These are phyloP conservation scores for Tricholoma matsutake DNA, from an alignment of 768 basidiomycete genomes.

Conservation along the genomic window DNA sequence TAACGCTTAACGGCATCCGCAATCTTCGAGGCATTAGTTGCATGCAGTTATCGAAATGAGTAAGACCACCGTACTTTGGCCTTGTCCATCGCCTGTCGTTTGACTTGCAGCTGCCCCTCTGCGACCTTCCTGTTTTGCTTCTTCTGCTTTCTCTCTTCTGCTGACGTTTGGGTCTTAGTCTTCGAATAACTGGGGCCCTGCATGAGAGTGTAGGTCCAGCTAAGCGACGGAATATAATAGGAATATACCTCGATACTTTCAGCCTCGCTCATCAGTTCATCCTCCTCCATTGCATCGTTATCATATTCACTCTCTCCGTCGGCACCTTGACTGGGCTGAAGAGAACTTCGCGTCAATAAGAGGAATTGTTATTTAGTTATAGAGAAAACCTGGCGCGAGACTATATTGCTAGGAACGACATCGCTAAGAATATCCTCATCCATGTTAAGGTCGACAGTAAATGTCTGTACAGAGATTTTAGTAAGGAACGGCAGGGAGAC, in stretches of 20 bases:
- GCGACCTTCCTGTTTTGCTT: constrained; percentile 59
- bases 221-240: background rate
- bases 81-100: constrained; percentile 84
- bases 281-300: constrained; percentile 55
- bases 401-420: constrained; percentile 86
- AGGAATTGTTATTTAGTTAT: background rate
- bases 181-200: background rate
- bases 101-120: constrained; percentile 65
- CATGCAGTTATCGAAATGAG: background rate
- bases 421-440: constrained; percentile 88
- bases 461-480: constrained; percentile 24
- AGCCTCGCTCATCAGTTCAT: constrained; percentile 57
- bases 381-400: constrained; percentile 73
- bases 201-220: background rate
- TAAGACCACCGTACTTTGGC: constrained; percentile 56
- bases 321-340: constrained; percentile 58
- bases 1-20: constrained; percentile 95
- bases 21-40: constrained; percentile 47
- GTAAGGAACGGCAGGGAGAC: background rate
- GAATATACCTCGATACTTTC: constrained; percentile 32
- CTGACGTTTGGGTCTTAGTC: constrained; percentile 8
- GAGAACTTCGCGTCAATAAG: constrained; percentile 2
- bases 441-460: constrained; percentile 37
- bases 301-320: constrained; percentile 78
- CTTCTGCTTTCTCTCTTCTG: constrained; percentile 30